A percentile compares a stretch with the other conserved stretches of the same genome.
Conservation (phyloP, 192 early-diverging fungal species). For the Linnemannia exigua region DNA sequence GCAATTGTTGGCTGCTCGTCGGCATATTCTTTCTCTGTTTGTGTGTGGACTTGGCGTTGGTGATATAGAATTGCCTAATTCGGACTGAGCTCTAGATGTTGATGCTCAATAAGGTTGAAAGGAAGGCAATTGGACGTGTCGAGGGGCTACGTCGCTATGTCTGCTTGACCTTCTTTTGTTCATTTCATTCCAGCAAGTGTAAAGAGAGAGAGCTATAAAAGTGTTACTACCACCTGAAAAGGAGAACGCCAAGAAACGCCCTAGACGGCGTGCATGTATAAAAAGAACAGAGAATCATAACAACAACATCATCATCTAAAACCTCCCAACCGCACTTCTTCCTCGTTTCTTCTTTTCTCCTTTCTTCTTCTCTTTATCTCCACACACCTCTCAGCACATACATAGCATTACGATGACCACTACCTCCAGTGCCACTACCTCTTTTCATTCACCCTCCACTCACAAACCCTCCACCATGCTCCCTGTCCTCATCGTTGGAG, state of each 20-base stretch:
- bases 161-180: no score
- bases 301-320: not conserved
- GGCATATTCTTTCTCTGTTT: not conserved
- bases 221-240: not conserved
- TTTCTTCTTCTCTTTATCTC: not conserved
- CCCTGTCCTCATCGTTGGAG: conserved; percentile 51
- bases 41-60: not conserved
- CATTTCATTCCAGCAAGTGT: not conserved
- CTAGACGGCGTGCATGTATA: not conserved
- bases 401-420: not conserved
- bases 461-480: not conserved
- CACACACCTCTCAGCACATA: not conserved
- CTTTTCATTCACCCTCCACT: not conserved
- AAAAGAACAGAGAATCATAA: not conserved
- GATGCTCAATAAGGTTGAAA: not conserved
- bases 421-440: not conserved
- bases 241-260: not conserved
- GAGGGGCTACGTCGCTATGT: not conserved
- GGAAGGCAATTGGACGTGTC: not conserved
- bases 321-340: not conserved
- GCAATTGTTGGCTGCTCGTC: no score
- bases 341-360: not conserved
- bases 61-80: not conserved
- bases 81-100: not conserved
- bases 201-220: not conserved